Evolutionary conservation across 1,139 yeast species (phyloP), one percentile per base, ranked within the genome.

Genomic region (Kurtzmaniella quercitrusa): DNA sequence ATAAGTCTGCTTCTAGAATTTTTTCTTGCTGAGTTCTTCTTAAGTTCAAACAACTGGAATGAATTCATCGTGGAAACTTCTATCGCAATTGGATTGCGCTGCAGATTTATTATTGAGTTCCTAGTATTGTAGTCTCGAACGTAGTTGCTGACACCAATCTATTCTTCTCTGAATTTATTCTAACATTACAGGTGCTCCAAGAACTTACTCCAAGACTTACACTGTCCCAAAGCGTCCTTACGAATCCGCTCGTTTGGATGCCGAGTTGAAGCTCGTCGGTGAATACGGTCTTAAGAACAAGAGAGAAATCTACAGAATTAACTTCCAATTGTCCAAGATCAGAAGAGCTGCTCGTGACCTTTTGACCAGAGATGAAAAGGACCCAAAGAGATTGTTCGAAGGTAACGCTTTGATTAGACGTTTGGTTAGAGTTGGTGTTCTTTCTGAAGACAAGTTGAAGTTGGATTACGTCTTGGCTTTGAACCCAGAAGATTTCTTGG

Each of bases 261-360:
- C 96, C 73, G 98, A 94, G 81, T 87, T 93, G 75, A 90, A 93
- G 80, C 87, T 93, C 69, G 97, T 95, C 68, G 98, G 98, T 83
- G 98, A 93, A 80, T 93, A 78, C 86, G 99, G 98, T 83, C 86
- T 93, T 73, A 91, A 90, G 82, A 93, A 94, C 97, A 93, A 93
- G 91, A 89, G 95, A 75, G 98, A 93, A 81, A 89, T 93, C 77
- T 90, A 91, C 95, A 87, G 97, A 84, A 88, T 91, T 74, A 91
- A 90, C 73, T 89, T 85, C 85, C 97, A 93, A 81, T 89, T 93
- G 72, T 93, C 99, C 59, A 93, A 93, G 86, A 93, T 93, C 74
- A 93, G 99, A 83, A 90, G 98, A 83, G 98, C 98, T 74, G 99
- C 99, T 71, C 96, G 99, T 86, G 98, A 94, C 72, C 83, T 93